Base-by-base conservation (phyloP, 306 rosid species). In the Vicia faba region DNA sequence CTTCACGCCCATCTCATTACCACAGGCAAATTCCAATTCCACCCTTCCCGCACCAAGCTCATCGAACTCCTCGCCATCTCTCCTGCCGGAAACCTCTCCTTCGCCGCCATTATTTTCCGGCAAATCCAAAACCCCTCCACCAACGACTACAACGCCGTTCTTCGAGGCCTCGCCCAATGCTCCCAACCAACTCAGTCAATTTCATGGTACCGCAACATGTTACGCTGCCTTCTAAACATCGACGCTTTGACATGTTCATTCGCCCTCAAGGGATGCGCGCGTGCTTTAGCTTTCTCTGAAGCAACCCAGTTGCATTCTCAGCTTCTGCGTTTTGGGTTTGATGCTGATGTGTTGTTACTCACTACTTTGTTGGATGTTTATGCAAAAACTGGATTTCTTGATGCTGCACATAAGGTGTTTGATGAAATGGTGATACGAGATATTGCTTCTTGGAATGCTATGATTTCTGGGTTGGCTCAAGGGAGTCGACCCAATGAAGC, bases 241-340 rank as follows among this genome's bases (percentile, higher is more conserved):
- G 98, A 92, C 29, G 96, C 96, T 69, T 79, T 92, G 61, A 76
- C 96, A 0, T 89, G 96, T 74, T 92, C 98, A 8, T 89, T 89
- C 43, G 75, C 84, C 11, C 87, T 92, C 35, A 89, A 89, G 79
- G 98, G 86, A 0, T 92, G 98, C 48, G 96, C 93, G 7, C 96
- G 96, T 50, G 85, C 89, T 0, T 71, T 92, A 67, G 96, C 96
- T 25, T 61, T 61, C 11, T 68, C 33, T 3, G 96, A 86, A 82
- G 88, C 88, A 10, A 44, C 66, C 15, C 88, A 86, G 79, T 48
- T 92, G 5, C 98, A 92, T 69, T 83, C 96, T 12, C 96, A 78
- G 63, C 19, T 83, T 54, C 65, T 83, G 29, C 82, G 89, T 16
- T 77, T 83, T 36, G 96, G 96, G 44, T 84, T 89, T 26, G 62